Evolutionary conservation across 78 protist genomes (phyloP), one percentile per base, ranked within the genome.

Genomic region (Mastigamoeba balamuthi): DNA sequence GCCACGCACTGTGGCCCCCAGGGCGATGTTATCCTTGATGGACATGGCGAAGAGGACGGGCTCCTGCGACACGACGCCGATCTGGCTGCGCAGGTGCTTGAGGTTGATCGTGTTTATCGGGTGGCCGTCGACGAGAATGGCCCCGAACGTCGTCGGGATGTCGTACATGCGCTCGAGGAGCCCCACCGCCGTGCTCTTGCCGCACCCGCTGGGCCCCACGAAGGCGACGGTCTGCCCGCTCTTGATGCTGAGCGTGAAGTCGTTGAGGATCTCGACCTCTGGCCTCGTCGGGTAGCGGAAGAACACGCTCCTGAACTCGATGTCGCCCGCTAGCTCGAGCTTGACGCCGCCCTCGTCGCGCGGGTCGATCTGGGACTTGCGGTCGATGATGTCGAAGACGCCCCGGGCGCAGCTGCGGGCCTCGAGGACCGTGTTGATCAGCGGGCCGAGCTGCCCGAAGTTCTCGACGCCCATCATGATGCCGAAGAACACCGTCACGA

Each of bases 11-110:
- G 73, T 4, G 66, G 69, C 68, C 29, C 96, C 95, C 68, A 88
- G 87, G 53, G 68, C 41, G 38, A 95, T 83, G 73, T 95, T 95
- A 39, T 93, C 90, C 0, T 41, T 40, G 37, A 94, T 85, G 0
- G 94, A 40, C 17, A 76, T 87, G 4, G 77, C 58, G 52, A 95
- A 95, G 29, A 92, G 72, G 5, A 77, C 78, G 6, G 95, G 92
- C 42, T 92, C 95, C 74, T 92, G 95, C 40, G 74, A 23, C 2
- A 92, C 96, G 25, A 88, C 23, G 28, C 88, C 93, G 33, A 86
- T 68, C 65, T 86, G 86, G 43, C 39, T 36, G 35, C 89, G 85
- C 66, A 88, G 81, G 27, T 40, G 66, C 35, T 40, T 40, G 28
- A 80, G 74, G 67, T 83, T 64, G 28, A 92, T 53, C 30, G 42